Percentiles rank a stretch among this genome's conserved stretches.
Evolutionary conservation across 495 filamentous ascomycete species (phyloP).

Genomic region (Penicillium arizonense): DNA sequence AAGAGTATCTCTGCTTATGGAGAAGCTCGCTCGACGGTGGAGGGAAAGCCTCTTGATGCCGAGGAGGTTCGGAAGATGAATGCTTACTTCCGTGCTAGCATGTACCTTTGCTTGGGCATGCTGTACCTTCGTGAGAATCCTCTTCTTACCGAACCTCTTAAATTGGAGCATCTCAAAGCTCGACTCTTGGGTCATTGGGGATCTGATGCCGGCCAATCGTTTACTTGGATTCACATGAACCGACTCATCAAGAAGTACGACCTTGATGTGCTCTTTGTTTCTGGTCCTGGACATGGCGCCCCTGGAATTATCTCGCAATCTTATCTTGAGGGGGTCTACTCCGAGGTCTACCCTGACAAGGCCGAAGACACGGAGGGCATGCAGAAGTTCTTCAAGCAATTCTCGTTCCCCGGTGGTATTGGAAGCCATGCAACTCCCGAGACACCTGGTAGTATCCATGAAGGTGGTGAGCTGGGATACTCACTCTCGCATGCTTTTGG

Average conservation of each 20-base stretch:
- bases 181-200: conserved; percentile 74
- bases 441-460: conserved; percentile 70
- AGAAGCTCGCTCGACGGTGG: conserved; percentile 61
- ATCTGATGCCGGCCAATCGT: conserved; percentile 68
- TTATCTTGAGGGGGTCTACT: conserved; percentile 75
- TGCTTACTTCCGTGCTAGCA: conserved; percentile 65
- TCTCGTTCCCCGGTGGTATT: conserved; percentile 73
- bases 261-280: conserved; percentile 65
- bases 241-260: conserved; percentile 74
- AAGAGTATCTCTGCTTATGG: conserved; percentile 62
- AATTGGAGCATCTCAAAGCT: conserved; percentile 62
- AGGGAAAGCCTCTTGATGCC: conserved; percentile 52
- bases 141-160: conserved; percentile 61
- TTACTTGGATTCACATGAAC: conserved; percentile 78
- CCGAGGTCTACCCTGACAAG: conserved; percentile 67
- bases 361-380: conserved; percentile 62
- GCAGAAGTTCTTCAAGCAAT: conserved; percentile 72
- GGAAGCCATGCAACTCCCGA: conserved; percentile 72
- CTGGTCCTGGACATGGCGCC: conserved; percentile 71
- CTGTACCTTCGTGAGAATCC: conserved; percentile 69
- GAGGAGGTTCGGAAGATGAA: conserved; percentile 66
- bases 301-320: conserved; percentile 67
- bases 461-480: conserved; percentile 76
- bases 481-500: conserved; percentile 73
- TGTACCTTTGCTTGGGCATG: conserved; percentile 74